Evolutionary conservation across 2,329 filamentous ascomycete species (phyloP).

Genomic region (Cryphonectria naterciae): DNA sequence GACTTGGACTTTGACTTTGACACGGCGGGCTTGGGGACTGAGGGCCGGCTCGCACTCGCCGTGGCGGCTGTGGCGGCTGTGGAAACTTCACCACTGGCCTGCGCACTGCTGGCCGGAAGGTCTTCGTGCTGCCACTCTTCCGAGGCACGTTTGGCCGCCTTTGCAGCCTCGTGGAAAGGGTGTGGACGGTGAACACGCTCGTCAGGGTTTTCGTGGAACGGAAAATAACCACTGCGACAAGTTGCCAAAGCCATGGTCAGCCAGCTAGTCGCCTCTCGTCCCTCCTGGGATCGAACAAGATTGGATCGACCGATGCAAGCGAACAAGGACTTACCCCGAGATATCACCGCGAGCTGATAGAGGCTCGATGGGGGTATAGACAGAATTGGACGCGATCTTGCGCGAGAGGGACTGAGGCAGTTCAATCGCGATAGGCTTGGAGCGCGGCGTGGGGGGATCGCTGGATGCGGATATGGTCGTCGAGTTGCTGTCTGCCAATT

Average conservation of each 20-base stretch:
- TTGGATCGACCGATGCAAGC: conserved; percentile 17
- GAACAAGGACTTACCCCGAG: conserved; percentile 53
- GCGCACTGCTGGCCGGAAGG: conserved; percentile 29
- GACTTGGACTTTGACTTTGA: conserved; percentile 26
- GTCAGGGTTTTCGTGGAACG: conserved; percentile 59
- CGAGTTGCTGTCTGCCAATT: conserved; percentile 20
- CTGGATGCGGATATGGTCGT: conserved; percentile 30
- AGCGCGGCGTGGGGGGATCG: conserved; percentile 33
- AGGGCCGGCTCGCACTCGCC: conserved; percentile 18
- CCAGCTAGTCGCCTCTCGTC: conserved; percentile 1
- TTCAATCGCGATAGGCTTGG: conserved; percentile 59
- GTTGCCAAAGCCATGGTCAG: conserved; percentile 12
- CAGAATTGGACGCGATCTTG: conserved; percentile 45
- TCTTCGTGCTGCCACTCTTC: conserved; percentile 1
- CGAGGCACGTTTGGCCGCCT: conserved; percentile 5
- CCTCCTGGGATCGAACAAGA: conserved; percentile 20
- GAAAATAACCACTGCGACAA: conserved; percentile 60
- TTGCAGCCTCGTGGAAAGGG: conserved; percentile 49
- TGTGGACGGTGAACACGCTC: conserved; percentile 53
- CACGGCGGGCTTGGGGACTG: conserved; percentile 31
- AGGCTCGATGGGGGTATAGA: conserved; percentile 51
- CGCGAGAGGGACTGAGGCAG: conserved; percentile 43
- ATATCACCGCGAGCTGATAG: conserved; percentile 63
- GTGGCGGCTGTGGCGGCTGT: conserved; percentile 8
- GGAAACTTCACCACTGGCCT: background rate